Conservation (phyloP, 345 rosid species). For the Moricandia arvensis region DNA sequence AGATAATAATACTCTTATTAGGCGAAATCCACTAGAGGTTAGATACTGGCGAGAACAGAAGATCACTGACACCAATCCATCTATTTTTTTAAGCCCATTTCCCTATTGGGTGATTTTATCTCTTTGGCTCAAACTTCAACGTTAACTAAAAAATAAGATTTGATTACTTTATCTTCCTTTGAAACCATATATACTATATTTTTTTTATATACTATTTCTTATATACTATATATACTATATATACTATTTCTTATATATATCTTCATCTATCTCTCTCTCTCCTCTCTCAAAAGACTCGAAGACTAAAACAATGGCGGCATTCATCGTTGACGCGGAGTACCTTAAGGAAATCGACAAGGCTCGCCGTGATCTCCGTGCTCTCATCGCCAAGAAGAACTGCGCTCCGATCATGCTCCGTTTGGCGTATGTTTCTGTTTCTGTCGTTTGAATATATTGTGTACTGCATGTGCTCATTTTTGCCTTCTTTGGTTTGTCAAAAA, state of each 20-base stretch:
- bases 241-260: neutral
- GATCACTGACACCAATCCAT: slow-evolving; percentile 26
- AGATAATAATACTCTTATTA: neutral
- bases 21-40: slow-evolving; percentile 1
- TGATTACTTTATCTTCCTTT: neutral
- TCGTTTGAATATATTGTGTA: neutral
- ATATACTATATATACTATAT: neutral
- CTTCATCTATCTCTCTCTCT: neutral
- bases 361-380: slow-evolving; percentile 81
- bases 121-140: slow-evolving; percentile 29
- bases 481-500: neutral
- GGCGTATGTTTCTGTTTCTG: slow-evolving; percentile 51
- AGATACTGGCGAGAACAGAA: slow-evolving; percentile 11
- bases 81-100: slow-evolving; percentile 4
- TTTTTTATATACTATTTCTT: neutral
- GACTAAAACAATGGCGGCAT: slow-evolving; percentile 50
- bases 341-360: slow-evolving; percentile 74
- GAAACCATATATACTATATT: neutral
- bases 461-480: neutral
- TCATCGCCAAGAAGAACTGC: slow-evolving; percentile 72
- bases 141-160: neutral
- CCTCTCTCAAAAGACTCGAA: neutral
- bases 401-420: slow-evolving; percentile 95
- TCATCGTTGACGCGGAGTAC: slow-evolving; percentile 68
- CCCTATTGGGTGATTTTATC: slow-evolving; percentile 25